These are phyloP conservation scores for Trichoderma harzianum DNA, from an alignment of 2,329 filamentous ascomycete genomes.

Conservation along the genomic window DNA sequence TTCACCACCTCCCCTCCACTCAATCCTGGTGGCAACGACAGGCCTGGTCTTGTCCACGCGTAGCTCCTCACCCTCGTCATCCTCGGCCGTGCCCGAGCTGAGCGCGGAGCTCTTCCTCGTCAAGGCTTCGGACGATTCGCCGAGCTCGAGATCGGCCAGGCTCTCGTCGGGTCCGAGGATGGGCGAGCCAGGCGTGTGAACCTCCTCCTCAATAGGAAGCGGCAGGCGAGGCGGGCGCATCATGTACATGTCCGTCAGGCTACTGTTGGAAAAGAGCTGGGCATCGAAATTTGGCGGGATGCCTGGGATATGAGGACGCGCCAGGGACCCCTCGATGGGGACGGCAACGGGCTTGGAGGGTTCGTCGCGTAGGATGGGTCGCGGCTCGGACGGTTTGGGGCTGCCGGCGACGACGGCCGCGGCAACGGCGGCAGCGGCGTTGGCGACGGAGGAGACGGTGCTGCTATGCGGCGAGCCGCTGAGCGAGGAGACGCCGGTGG, in stretches of 20 bases:
- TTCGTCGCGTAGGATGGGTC: constrained; percentile 29
- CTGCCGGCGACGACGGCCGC: constrained; percentile 20
- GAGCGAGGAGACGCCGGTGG: constrained; percentile 48
- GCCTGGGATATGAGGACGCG: constrained; percentile 36
- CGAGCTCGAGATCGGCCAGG: constrained; percentile 48
- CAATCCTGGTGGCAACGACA: constrained; percentile 77
- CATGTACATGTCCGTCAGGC: constrained; percentile 62
- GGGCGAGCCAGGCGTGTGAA: constrained; percentile 84
- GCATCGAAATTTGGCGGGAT: constrained; percentile 37
- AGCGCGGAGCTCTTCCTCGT: constrained; percentile 56
- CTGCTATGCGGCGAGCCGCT: constrained; percentile 45
- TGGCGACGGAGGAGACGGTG: constrained; percentile 31
- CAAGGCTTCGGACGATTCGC: constrained; percentile 48
- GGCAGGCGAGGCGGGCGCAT: constrained; percentile 82
- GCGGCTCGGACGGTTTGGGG: constrained; percentile 26
- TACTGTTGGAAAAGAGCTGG: constrained; percentile 50
- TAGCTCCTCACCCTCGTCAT: constrained; percentile 74
- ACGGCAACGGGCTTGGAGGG: constrained; percentile 59
- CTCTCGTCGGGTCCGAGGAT: constrained; percentile 71
- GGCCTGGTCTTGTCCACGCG: constrained; percentile 70
- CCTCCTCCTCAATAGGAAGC: constrained; percentile 88
- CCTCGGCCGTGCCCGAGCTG: constrained; percentile 66
- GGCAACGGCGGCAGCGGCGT: constrained; percentile 22
- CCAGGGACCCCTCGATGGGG: constrained; percentile 40
- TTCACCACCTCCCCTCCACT: constrained; percentile 80